Conservation (phyloP, 2,329 filamentous ascomycete species). For the Clonostachys rosea region DNA sequence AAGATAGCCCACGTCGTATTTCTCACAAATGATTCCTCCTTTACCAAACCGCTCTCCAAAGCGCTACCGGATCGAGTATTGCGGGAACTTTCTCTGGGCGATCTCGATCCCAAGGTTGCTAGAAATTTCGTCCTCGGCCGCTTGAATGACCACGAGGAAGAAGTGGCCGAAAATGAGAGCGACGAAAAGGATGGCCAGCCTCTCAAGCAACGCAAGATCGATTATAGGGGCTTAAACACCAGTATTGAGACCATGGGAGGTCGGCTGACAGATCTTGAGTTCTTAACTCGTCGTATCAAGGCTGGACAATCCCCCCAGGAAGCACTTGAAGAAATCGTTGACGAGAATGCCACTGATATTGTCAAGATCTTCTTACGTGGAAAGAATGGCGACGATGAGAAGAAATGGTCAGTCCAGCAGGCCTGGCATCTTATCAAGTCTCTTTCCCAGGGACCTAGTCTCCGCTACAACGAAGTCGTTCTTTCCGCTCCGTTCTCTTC, state of each 20-base stretch:
- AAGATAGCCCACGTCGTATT: conserved; percentile 95
- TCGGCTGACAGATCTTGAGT: conserved; percentile 91
- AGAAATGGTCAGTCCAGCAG: conserved; percentile 77
- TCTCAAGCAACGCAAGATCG: conserved; percentile 16
- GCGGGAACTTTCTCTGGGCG: conserved; percentile 77
- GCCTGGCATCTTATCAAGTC: conserved; percentile 85
- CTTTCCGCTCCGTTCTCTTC: conserved; percentile 70
- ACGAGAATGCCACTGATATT: conserved; percentile 84
- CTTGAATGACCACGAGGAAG: conserved; percentile 43
- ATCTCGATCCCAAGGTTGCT: conserved; percentile 80
- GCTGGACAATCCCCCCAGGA: conserved; percentile 77
- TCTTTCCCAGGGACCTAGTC: conserved; percentile 60
- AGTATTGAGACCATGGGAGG: conserved; percentile 83
- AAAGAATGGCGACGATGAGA: conserved; percentile 38
- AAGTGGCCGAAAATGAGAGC: conserved; percentile 21
- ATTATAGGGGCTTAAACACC: conserved; percentile 70
- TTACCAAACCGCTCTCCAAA: conserved; percentile 81
- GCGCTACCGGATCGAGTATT: conserved; percentile 89
- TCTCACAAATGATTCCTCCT: conserved; percentile 84
- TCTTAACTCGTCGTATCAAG: conserved; percentile 84
- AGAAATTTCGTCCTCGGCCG: conserved; percentile 88
- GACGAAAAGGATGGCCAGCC: conserved; percentile 16
- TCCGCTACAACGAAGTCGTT: conserved; percentile 84
- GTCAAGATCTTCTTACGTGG: conserved; percentile 87
- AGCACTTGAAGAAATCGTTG: conserved; percentile 83